Base-by-base conservation (phyloP, 2,329 filamentous ascomycete species). In the Pseudogymnoascus sp. region DNA sequence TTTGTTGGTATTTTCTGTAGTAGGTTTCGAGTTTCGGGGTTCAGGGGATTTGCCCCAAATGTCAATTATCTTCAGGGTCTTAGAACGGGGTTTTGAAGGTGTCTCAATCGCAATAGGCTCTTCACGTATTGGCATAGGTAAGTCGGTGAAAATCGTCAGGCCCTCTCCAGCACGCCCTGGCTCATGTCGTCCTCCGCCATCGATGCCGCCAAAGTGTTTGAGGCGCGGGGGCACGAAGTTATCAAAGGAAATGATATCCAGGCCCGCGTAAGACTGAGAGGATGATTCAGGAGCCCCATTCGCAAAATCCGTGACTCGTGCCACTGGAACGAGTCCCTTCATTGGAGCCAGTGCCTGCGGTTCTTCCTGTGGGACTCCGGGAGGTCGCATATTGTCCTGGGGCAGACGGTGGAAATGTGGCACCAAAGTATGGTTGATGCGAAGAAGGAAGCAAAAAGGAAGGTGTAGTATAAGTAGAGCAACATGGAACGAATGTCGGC, bases 401-500 rank as follows among this genome's bases (percentile, higher is more conserved):
- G 50, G 16, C 28, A 28, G 28, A 56, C 28, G n/a, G 50, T 56
- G 16, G 28, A 33, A 56, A 56, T 18, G 5, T 56, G 50, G 50
- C 28, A 56, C 50, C 50, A 56, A 56, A 56, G 11, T 56, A 56
- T 56, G 50, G 50, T 56, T 21, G 50, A 56, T 18, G 28, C 50
- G 28, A 56, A 33, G 21, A 56, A 56, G 28, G 50, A 56, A 28
- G 25, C 50, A 56, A 56, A 33, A 56, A 56, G 50, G 50, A 56
- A 33, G 50, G 6, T 33, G 16, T 33, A 33, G 50, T 56, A 56
- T 5, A 56, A 18, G 8, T 18, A 53, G 47, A 53, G 47, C 14
- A 53, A 56, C 50, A 56, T 56, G 50, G 50, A 56, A 56, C 50
- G 50, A 56, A 21, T 18, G 50, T 56, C 50, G 28, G 50, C 28